These are phyloP conservation scores for Solanum etuberosum DNA, from an alignment of 257 asterid species.

Conservation along the genomic window DNA sequence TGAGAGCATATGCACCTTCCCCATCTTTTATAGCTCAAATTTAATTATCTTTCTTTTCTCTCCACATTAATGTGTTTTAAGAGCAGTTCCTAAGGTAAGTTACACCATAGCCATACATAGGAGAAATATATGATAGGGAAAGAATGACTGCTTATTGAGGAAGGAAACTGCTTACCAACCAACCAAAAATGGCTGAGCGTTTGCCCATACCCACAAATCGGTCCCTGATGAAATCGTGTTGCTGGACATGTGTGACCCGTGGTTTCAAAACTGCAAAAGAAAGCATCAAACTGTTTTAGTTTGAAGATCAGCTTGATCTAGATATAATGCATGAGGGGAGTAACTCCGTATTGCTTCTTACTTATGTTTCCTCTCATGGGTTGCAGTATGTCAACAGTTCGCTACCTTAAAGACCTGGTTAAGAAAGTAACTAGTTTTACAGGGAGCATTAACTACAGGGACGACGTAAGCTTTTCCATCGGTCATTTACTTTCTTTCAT, in stretches of 20 bases:
- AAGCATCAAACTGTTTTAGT: neutral
- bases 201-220: constrained; percentile 70
- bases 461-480: neutral
- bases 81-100: neutral
- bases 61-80: neutral
- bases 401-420: neutral
- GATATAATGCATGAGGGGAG: neutral
- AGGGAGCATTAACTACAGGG: neutral
- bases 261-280: constrained; percentile 42
- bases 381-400: neutral
- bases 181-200: constrained; percentile 43
- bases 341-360: neutral
- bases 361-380: neutral
- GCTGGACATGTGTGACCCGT: constrained; percentile 67
- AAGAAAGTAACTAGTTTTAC: too few relatives aligned
- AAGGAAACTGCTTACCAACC: constrained; percentile 43
- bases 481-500: neutral
- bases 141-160: neutral
- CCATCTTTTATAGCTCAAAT: neutral
- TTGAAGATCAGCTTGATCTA: neutral
- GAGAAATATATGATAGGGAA: neutral
- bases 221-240: constrained; percentile 77
- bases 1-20: neutral
- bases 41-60: neutral
- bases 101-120: neutral